A percentile compares a stretch with the other conserved stretches of the same genome.
phyloP scores from a whole-genome alignment of 2,329 filamentous ascomycete genomes.

The Aspergillus calidoustus region DNA sequence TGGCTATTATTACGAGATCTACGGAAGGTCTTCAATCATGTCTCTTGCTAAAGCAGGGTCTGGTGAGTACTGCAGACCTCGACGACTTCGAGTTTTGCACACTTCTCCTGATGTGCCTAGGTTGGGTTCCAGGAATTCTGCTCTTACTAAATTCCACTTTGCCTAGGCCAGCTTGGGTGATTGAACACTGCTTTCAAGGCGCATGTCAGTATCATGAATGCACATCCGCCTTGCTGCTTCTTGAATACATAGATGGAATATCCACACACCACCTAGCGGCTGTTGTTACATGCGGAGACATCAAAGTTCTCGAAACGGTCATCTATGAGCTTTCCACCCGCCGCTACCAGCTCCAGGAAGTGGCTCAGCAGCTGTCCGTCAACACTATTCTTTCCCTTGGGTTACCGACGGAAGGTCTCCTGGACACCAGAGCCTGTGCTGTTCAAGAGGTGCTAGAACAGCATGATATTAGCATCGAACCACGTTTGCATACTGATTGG shows the following conservation, averaged over 20 bases:
- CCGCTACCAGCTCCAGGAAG: not conserved
- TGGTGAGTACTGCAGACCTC: not conserved
- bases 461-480: not conserved
- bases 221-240: not conserved
- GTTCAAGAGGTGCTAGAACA: not conserved
- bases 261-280: too few relatives aligned
- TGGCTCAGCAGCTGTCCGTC: not conserved
- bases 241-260: too few relatives aligned
- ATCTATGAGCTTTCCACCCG: not conserved
- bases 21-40: not conserved
- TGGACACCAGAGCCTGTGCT: not conserved
- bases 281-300: not conserved
- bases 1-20: not conserved
- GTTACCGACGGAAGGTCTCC: not conserved
- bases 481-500: not conserved
- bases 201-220: not conserved
- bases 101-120: too few relatives aligned
- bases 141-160: not conserved
- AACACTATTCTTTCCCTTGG: not conserved
- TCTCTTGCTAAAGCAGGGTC: not conserved
- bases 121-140: not conserved
- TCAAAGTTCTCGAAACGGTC: not conserved
- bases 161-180: not conserved
- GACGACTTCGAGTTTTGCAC: too few relatives aligned
- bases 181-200: not conserved